phyloP scores from a whole-genome alignment of 179 eudicot species.

The Beta corolliflora region DNA sequence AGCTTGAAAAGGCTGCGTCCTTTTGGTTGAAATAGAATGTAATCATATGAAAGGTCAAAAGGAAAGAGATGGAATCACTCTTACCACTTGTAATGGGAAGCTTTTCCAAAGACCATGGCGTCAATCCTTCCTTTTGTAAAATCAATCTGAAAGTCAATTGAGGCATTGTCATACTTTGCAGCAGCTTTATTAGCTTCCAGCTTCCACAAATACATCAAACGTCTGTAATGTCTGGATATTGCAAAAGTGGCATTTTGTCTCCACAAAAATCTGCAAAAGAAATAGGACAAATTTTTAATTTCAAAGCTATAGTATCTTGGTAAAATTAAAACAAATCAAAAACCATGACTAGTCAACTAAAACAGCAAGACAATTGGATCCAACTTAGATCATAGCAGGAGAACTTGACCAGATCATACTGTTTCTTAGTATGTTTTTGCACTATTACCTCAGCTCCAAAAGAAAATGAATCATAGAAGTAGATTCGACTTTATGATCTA shows the following conservation, averaged over 20 bases:
- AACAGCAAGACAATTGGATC: background rate
- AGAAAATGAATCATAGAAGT: background rate
- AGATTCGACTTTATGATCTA: too few species aligned
- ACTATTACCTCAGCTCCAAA: background rate
- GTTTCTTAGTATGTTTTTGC: too few species aligned
- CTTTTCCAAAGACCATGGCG: conserved; percentile 73
- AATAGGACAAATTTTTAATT: background rate
- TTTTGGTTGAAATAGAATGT: too few species aligned
- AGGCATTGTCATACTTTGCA: conserved; percentile 80
- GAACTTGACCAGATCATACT: background rate
- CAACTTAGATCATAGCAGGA: background rate
- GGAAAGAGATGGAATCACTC: conserved; percentile 1
- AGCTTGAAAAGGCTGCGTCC: too few species aligned
- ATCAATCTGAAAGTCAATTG: conserved; percentile 86
- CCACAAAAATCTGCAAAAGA: conserved; percentile 82
- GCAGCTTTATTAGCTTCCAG: conserved; percentile 99
- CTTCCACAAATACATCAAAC: conserved; percentile 93
- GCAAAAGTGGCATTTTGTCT: conserved; percentile 90
- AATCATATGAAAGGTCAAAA: background rate
- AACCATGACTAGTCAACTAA: background rate
- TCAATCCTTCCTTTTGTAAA: conserved; percentile 88
- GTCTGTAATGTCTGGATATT: conserved; percentile 91
- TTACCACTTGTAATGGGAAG: conserved; percentile 91
- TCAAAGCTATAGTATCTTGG: background rate
- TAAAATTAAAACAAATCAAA: background rate